Evolutionary conservation across 2,329 filamentous ascomycete species (phyloP), one percentile per base, ranked within the genome.

Genomic region (Venturia carpophila): DNA sequence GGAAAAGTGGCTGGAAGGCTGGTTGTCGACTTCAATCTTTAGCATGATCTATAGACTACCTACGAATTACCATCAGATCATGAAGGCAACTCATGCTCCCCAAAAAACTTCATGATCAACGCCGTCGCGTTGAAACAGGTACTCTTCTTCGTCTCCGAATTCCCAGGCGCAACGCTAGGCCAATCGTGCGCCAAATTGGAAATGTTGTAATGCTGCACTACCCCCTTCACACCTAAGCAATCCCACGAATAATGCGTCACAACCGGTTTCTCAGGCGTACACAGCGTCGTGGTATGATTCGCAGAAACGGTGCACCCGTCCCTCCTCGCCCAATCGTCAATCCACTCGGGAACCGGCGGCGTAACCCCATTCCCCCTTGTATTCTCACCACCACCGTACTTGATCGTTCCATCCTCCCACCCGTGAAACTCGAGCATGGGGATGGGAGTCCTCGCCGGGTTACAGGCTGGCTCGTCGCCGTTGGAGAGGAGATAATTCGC

Each of bases 371-470:
- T 75, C 1, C 75, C 74, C 30, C 52, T 34, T 1, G 52, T 58
- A 3, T 78, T 75, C 21, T 74, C 73, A 1, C 75, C 78, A 1
- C 81, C 81, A 2, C 69, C 66, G 66, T 82, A 83, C 0, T 71
- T 67, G 41, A 83, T 81, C 0, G 75, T 80, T 3, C 67, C 72
- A 69, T 84, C 82, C 1, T 68, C 73, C 3, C 75, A 76, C 19
- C 81, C 81, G 69, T 84, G 82, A 64, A 83, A 79, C 47, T 81
- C 78, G 11, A 83, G 70, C 13, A 84, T 73, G 1, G 81, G 80
- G 3, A 82, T 66, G 0, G 76, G 75, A 0, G 62, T 68, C 58
- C 73, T 74, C 30, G 72, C 71, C 0, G 79, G 74, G 1, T 67
- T 70, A 71, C 78, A 82, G 19, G 79, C 72, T 17, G 74, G 70